Percentiles rank a stretch among this genome's conserved stretches.
These are phyloP conservation scores for Tricholoma sp. DNA, from an alignment of 768 basidiomycete genomes.

Conservation along the genomic window DNA sequence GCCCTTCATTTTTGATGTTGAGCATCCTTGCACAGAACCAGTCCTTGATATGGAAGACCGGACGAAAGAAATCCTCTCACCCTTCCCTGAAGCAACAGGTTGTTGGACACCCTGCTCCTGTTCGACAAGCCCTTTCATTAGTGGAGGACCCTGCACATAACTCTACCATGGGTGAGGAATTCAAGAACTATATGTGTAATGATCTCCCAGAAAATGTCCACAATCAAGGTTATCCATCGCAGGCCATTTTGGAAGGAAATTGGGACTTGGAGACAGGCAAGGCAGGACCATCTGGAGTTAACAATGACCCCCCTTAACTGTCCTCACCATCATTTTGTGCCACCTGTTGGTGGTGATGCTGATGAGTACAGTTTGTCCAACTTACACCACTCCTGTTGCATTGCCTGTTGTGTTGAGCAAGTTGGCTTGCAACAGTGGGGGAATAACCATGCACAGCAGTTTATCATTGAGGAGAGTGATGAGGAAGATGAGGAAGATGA, in stretches of 20 bases:
- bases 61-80: not conserved
- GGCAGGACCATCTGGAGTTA: not conserved
- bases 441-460: not conserved
- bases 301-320: not conserved
- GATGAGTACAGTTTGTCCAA: not conserved
- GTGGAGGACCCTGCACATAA: not conserved
- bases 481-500: not conserved
- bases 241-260: not conserved
- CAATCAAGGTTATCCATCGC: not conserved
- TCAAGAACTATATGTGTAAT: not conserved
- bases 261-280: not conserved
- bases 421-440: not conserved
- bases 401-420: slow-evolving; percentile 2
- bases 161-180: not conserved
- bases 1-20: not conserved
- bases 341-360: not conserved
- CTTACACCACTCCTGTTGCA: not conserved
- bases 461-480: not conserved
- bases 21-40: not conserved
- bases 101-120: not conserved
- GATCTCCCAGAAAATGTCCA: not conserved
- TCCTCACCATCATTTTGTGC: not conserved
- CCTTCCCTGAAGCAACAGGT: not conserved
- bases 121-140: not conserved
- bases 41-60: not conserved